Conservation (phyloP, 345 rosid species). For the Citrus inodora region DNA sequence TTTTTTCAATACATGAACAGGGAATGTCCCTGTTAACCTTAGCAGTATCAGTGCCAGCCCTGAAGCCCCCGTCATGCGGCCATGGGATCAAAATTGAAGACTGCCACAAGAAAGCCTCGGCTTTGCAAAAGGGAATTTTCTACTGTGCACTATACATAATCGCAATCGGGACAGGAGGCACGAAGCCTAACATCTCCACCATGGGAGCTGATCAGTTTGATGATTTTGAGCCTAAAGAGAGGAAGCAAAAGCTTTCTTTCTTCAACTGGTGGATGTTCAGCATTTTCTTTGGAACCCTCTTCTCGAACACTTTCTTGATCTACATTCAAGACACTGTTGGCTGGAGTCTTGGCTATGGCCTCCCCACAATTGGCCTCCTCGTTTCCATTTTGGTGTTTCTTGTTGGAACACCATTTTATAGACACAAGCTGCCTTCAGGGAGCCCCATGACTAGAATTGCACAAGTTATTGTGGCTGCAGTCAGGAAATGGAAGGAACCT, state of each 20-base stretch:
- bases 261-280: constrained; percentile 76
- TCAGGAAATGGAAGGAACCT: constrained; percentile 37
- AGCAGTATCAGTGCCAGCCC: constrained; percentile 39
- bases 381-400: constrained; percentile 41
- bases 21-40: constrained; percentile 55
- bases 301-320: constrained; percentile 49
- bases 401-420: constrained; percentile 41
- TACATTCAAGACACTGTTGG: constrained; percentile 53
- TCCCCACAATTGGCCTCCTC: constrained; percentile 43
- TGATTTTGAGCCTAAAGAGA: constrained; percentile 55
- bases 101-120: constrained; percentile 28
- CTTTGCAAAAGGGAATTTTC: constrained; percentile 38
- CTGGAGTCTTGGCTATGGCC: constrained; percentile 46
- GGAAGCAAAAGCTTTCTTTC: constrained; percentile 55
- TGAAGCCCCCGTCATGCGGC: constrained; percentile 49
- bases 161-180: constrained; percentile 52
- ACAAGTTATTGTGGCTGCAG: constrained; percentile 46
- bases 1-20: constrained; percentile 23
- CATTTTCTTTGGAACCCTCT: constrained; percentile 56
- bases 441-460: constrained; percentile 48
- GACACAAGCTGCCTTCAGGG: constrained; percentile 51
- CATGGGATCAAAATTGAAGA: constrained; percentile 24
- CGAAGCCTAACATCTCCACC: constrained; percentile 66
- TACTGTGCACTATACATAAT: constrained; percentile 44
- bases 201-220: constrained; percentile 76